These are phyloP conservation scores for Sugiyamaella marilandica DNA, from an alignment of 805 yeast species.

Conservation along the genomic window DNA sequence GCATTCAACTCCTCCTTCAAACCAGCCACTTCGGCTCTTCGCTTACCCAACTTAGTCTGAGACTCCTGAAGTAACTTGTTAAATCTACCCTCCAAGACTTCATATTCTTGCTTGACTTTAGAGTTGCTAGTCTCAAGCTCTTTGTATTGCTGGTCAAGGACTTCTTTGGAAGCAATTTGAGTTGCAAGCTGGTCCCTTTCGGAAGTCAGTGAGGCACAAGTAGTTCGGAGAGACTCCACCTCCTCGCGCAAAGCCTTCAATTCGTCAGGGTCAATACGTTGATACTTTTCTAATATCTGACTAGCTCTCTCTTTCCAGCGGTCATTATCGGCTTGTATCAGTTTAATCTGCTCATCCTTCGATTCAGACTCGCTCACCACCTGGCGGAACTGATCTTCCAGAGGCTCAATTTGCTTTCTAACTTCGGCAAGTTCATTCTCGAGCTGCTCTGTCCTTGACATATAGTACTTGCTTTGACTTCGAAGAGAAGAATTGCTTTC, in stretches of 20 bases:
- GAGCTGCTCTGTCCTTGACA: constrained; percentile 35
- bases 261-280: constrained; percentile 46
- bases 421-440: constrained; percentile 37
- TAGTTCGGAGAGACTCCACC: constrained; percentile 24
- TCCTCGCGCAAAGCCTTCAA: constrained; percentile 35
- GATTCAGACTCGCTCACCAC: constrained; percentile 42
- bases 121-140: constrained; percentile 15
- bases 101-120: constrained; percentile 10
- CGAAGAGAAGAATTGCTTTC: constrained; percentile 67
- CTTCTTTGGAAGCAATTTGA: not conserved
- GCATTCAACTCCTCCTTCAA: constrained; percentile 14
- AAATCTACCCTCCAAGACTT: constrained; percentile 11
- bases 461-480: constrained; percentile 40
- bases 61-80: constrained; percentile 24
- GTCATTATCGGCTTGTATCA: constrained; percentile 50
- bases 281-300: constrained; percentile 42
- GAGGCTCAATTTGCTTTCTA: constrained; percentile 40
- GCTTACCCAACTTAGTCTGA: constrained; percentile 24
- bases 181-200: constrained; percentile 9
- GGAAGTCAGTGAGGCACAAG: constrained; percentile 1
- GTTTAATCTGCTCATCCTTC: constrained; percentile 45
- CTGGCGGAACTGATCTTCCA: constrained; percentile 36
- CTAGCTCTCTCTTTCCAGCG: constrained; percentile 54
- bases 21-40: constrained; percentile 15
- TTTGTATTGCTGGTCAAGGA: constrained; percentile 13